Evolutionary conservation across 1,284 basidiomycete genomes (phyloP).

Genomic region (Malassezia sp.): DNA sequence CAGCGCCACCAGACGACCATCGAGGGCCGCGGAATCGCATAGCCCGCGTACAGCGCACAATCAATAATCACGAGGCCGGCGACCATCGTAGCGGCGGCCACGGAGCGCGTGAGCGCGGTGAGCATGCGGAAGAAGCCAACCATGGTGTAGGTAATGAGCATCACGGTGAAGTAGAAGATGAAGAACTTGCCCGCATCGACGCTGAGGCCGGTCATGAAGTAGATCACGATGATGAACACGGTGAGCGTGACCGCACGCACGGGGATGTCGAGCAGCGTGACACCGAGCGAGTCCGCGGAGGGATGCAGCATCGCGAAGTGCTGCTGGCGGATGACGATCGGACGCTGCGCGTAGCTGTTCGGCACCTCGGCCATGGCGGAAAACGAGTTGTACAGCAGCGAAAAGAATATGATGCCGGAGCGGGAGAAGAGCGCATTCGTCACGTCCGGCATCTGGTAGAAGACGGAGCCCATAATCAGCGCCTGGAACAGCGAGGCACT

Average conservation of each 20-base stretch:
- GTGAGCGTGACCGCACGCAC: conserved; percentile 21
- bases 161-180: conserved; percentile 22
- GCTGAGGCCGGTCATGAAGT: conserved; percentile 32
- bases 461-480: conserved; percentile 65
- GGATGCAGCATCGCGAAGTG: conserved; percentile 34
- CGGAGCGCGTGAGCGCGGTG: conserved; percentile 19
- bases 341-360: conserved; percentile 25
- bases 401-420: conserved; percentile 21
- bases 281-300: conserved; percentile 25
- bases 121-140: conserved; percentile 35
- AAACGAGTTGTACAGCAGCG: conserved; percentile 49
- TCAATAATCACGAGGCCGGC: conserved; percentile 31
- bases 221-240: conserved; percentile 29
- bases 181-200: conserved; percentile 30
- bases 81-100: conserved; percentile 27
- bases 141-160: conserved; percentile 28
- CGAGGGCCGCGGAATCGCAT: conserved; percentile 31
- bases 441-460: conserved; percentile 55
- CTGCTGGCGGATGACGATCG: conserved; percentile 33
- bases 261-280: conserved; percentile 34
- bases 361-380: conserved; percentile 47
- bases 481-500: conserved; percentile 51
- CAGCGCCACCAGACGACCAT: conserved; percentile 41
- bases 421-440: conserved; percentile 66
- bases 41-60: conserved; percentile 31